A percentile compares a stretch with the other conserved stretches of the same genome.
These are phyloP conservation scores for Marchantia polymorpha DNA, from an alignment of 225 moss, liverwort and hornwort genomes.

Conservation along the genomic window DNA sequence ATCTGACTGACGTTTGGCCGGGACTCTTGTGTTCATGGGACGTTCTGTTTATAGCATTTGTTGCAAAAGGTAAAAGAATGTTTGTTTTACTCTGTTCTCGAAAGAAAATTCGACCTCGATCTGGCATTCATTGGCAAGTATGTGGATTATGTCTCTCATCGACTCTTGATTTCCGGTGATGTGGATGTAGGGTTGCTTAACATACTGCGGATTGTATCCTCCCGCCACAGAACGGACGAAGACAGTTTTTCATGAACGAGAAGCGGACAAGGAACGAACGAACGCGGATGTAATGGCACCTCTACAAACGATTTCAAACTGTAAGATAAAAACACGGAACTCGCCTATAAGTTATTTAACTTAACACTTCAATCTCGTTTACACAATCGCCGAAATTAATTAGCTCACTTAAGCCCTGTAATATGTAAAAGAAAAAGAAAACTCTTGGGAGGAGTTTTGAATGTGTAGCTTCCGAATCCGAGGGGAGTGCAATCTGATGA, in stretches of 20 bases:
- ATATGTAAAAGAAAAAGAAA: too few relatives aligned
- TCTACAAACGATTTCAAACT: too few relatives aligned
- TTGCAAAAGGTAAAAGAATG: not conserved
- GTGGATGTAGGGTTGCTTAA: constrained; percentile 39
- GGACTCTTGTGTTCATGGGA: not conserved
- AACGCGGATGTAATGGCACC: too few relatives aligned
- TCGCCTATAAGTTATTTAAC: too few relatives aligned
- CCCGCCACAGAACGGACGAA: constrained; percentile 1
- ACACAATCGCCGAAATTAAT: too few relatives aligned
- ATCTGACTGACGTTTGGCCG: not conserved
- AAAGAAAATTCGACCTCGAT: not conserved
- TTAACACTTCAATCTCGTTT: too few relatives aligned
- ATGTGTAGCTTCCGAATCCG: too few relatives aligned
- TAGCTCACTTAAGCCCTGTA: too few relatives aligned
- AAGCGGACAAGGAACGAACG: not conserved
- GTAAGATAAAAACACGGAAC: too few relatives aligned
- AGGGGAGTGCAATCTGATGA: too few relatives aligned
- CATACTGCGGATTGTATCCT: constrained; percentile 17
- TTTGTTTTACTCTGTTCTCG: not conserved
- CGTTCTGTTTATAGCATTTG: not conserved
- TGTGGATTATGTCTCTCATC: not conserved
- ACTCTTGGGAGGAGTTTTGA: too few relatives aligned
- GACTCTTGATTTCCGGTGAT: constrained; percentile 19
- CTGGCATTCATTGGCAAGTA: not conserved
- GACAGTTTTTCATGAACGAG: not conserved